A percentile compares a stretch with the other conserved stretches of the same genome.
These are phyloP conservation scores for Adansonia gregorii DNA, from an alignment of 441 rosid species.

Conservation along the genomic window DNA sequence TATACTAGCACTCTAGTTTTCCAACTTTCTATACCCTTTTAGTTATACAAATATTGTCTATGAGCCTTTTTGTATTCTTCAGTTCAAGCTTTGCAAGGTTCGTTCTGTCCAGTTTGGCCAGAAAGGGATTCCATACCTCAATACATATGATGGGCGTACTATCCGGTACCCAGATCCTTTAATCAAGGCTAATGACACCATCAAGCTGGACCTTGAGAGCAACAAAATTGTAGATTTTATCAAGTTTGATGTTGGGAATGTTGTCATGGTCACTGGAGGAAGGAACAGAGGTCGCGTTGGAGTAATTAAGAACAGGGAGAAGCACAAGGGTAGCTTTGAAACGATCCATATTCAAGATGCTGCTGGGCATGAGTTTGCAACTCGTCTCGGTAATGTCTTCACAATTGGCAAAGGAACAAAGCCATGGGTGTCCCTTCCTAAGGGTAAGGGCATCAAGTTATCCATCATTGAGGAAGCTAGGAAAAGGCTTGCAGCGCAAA, in stretches of 20 bases:
- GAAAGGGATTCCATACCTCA: slow-evolving; percentile 73
- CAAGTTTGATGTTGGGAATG: slow-evolving; percentile 78
- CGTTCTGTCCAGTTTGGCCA: slow-evolving; percentile 63
- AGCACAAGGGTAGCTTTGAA: slow-evolving; percentile 79
- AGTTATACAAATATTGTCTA: not conserved
- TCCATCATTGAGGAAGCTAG: slow-evolving; percentile 77
- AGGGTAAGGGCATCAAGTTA: slow-evolving; percentile 85
- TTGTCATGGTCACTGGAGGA: slow-evolving; percentile 84
- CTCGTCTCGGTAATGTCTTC: slow-evolving; percentile 76
- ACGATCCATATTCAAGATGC: slow-evolving; percentile 81
- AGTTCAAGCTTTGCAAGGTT: slow-evolving; percentile 82
- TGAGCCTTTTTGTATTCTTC: slow-evolving; percentile 22
- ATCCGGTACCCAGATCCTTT: slow-evolving; percentile 78
- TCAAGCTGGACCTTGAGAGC: slow-evolving; percentile 71
- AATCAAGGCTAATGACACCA: slow-evolving; percentile 77
- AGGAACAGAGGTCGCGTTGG: slow-evolving; percentile 86
- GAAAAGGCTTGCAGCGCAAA: slow-evolving; percentile 68
- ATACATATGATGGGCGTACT: slow-evolving; percentile 81
- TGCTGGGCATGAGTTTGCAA: slow-evolving; percentile 73
- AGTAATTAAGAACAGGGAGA: slow-evolving; percentile 72
- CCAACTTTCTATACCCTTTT: not conserved
- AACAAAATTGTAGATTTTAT: slow-evolving; percentile 74
- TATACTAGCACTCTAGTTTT: not conserved
- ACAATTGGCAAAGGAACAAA: slow-evolving; percentile 74
- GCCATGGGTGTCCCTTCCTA: slow-evolving; percentile 84